Percentiles rank a stretch among this genome's conserved stretches.
These are phyloP conservation scores for Gossypium longicalyx DNA, from an alignment of 345 rosid species.

Conservation along the genomic window DNA sequence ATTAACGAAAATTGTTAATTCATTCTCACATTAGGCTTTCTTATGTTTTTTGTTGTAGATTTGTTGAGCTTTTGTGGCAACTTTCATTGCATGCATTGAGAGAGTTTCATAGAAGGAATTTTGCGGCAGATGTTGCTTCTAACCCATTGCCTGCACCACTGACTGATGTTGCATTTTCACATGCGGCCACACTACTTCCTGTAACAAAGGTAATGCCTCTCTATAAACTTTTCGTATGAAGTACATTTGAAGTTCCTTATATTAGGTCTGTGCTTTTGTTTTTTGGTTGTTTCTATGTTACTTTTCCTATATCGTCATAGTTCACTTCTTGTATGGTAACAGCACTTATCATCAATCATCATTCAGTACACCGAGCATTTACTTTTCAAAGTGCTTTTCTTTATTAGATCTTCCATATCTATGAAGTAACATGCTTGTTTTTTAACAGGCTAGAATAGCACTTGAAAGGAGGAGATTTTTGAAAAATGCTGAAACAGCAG, in stretches of 20 bases:
- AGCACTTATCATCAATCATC: too few relatives aligned
- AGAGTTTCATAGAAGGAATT: conserved; percentile 59
- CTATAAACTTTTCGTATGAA: not conserved
- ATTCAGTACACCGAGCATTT: not conserved
- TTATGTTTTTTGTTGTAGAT: not conserved
- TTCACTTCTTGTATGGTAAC: not conserved
- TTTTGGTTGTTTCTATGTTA: not conserved
- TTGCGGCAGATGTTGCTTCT: not conserved
- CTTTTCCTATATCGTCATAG: not conserved
- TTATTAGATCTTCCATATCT: conserved; percentile 5
- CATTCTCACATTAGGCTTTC: not conserved
- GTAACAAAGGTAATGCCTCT: conserved; percentile 1
- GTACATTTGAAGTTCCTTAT: not conserved
- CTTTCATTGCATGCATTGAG: conserved; percentile 94
- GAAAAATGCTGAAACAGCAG: conserved; percentile 89
- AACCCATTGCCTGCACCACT: not conserved
- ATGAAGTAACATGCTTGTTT: conserved; percentile 15
- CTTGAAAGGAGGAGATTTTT: conserved; percentile 91
- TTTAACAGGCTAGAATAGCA: conserved; percentile 89
- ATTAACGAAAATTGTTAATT: not conserved
- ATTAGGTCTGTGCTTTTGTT: not conserved
- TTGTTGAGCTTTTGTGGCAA: conserved; percentile 89
- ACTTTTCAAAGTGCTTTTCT: not conserved
- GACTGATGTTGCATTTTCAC: conserved; percentile 7
- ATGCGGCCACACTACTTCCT: conserved; percentile 1